Evolutionary conservation across 306 rosid genomes (phyloP).

Genomic region (Vigna radiata): DNA sequence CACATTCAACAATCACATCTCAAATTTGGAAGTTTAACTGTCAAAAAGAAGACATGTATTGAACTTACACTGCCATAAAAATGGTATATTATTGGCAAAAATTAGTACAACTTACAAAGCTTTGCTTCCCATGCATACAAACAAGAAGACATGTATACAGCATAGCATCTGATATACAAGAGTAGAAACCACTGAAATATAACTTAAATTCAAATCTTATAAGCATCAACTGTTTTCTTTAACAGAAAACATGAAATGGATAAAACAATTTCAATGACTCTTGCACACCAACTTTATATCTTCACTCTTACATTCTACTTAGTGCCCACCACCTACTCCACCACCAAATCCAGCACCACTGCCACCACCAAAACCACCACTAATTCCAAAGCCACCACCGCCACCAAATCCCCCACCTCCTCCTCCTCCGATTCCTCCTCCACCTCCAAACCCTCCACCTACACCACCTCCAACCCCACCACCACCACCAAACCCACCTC

Average conservation of each 20-base stretch:
- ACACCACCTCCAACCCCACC: constrained; percentile 42
- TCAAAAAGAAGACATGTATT: background rate
- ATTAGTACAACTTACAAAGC: background rate
- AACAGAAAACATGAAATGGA: background rate
- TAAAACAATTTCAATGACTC: background rate
- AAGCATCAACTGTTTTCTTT: background rate
- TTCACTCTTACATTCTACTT: background rate
- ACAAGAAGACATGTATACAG: background rate
- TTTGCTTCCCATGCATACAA: background rate
- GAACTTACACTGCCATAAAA: background rate
- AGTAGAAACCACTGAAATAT: background rate
- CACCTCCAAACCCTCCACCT: constrained; percentile 39
- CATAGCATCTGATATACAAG: background rate
- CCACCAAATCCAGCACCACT: constrained; percentile 10
- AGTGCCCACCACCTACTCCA: background rate
- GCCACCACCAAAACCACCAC: constrained; percentile 2
- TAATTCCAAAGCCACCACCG: background rate
- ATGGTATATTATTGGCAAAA: background rate
- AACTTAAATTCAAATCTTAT: background rate
- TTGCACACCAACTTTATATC: background rate
- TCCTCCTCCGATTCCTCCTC: background rate
- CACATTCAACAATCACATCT: background rate
- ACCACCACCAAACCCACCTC: constrained; percentile 38
- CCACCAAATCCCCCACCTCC: constrained; percentile 22
- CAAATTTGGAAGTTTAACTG: background rate